phyloP scores from a whole-genome alignment of 805 yeast species.

The Candida corydali region DNA sequence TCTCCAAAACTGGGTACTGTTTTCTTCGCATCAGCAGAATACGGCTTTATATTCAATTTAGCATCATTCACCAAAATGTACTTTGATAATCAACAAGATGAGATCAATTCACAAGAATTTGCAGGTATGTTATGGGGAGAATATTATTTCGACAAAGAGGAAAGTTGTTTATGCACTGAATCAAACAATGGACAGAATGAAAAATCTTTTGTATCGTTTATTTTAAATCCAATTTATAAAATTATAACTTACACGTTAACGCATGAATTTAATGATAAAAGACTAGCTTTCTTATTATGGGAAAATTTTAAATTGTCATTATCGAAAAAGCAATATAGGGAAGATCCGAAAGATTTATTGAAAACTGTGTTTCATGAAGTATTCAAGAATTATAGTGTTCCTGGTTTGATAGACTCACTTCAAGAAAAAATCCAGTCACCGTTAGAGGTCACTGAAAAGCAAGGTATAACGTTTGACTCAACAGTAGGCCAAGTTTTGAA shows the following conservation, averaged over 20 bases:
- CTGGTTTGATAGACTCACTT: constrained; percentile 53
- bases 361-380: constrained; percentile 49
- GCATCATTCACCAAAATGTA: constrained; percentile 58
- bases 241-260: constrained; percentile 58
- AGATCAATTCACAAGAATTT: constrained; percentile 35
- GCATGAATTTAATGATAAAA: constrained; percentile 34
- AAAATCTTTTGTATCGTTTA: constrained; percentile 57
- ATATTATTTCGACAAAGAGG: constrained; percentile 42
- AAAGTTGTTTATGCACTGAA: constrained; percentile 42
- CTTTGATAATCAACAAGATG: constrained; percentile 15
- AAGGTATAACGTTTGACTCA: neutral
- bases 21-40: constrained; percentile 65
- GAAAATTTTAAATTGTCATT: constrained; percentile 45
- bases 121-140: constrained; percentile 75
- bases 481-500: constrained; percentile 40
- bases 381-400: constrained; percentile 32
- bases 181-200: constrained; percentile 19
- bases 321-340: constrained; percentile 33
- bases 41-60: constrained; percentile 63
- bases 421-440: constrained; percentile 24
- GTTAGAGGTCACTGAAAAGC: constrained; percentile 9
- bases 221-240: constrained; percentile 80
- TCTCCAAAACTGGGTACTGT: constrained; percentile 69
- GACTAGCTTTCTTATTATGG: constrained; percentile 43
- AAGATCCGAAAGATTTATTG: constrained; percentile 60